A percentile compares a stretch with the other conserved stretches of the same genome.
Evolutionary conservation across 768 basidiomycete genomes (phyloP).

Genomic region (Boletus rubescentipes): DNA sequence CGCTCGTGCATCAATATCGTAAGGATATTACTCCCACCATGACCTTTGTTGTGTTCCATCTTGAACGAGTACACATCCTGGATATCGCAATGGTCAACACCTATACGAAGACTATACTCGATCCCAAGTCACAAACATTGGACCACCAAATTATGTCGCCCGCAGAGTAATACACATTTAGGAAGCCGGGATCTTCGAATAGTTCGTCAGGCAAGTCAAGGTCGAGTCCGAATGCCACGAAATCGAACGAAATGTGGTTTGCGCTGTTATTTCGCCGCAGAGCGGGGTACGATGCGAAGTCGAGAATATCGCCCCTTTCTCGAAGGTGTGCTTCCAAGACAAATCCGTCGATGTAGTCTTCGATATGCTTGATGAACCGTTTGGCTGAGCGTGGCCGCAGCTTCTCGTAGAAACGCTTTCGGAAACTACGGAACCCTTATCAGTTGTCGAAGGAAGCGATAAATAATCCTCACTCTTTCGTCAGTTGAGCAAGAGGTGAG

Average conservation of each 20-base stretch:
- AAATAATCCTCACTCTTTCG: constrained; percentile 49
- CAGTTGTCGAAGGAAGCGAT: background rate
- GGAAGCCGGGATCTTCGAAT: constrained; percentile 54
- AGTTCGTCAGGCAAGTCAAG: constrained; percentile 65
- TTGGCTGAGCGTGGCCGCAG: constrained; percentile 40
- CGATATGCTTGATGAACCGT: constrained; percentile 53
- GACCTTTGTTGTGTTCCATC: constrained; percentile 68
- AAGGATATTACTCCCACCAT: constrained; percentile 65
- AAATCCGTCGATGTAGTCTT: constrained; percentile 58
- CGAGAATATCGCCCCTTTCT: constrained; percentile 53
- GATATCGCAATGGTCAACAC: constrained; percentile 4
- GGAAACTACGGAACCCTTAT: constrained; percentile 43
- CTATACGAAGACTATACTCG: background rate
- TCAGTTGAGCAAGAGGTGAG: constrained; percentile 57
- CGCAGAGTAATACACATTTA: constrained; percentile 54
- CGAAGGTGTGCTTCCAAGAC: constrained; percentile 62
- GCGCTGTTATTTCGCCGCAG: constrained; percentile 72
- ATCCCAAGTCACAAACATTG: constrained; percentile 47
- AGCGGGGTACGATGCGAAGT: constrained; percentile 49
- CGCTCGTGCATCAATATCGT: constrained; percentile 64
- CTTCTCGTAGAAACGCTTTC: constrained; percentile 42
- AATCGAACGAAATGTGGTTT: constrained; percentile 59
- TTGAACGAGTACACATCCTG: constrained; percentile 74
- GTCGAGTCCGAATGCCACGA: constrained; percentile 59
- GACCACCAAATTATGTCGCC: constrained; percentile 70